These are phyloP conservation scores for Metschnikowia rubicola DNA, from an alignment of 805 yeast species.

Conservation along the genomic window DNA sequence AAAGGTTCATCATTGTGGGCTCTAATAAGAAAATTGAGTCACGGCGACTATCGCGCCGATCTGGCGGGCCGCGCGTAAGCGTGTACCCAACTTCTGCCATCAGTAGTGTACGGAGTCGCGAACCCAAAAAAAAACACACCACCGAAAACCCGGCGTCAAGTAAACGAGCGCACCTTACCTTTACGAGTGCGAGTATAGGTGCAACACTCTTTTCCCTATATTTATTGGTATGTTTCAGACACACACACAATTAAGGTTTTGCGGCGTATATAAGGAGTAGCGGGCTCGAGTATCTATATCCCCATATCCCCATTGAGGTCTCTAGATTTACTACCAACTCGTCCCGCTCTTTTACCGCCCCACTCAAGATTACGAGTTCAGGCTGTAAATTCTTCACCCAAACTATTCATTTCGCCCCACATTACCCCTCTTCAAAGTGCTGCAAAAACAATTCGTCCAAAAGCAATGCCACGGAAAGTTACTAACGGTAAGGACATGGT, in stretches of 20 bases:
- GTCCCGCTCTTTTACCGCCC: too few species aligned
- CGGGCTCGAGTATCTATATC: background rate
- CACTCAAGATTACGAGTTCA: too few species aligned
- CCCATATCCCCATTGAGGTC: too few species aligned
- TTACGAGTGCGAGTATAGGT: slow-evolving; percentile 9
- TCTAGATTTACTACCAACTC: too few species aligned
- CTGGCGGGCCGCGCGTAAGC: background rate
- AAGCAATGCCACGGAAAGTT: background rate
- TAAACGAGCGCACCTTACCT: slow-evolving; percentile 4
- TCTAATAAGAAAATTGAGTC: background rate
- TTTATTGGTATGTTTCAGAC: slow-evolving; percentile 6
- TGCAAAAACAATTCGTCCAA: too few species aligned
- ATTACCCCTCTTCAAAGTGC: background rate
- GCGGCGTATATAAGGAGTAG: background rate
- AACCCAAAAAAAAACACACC: slow-evolving; percentile 12
- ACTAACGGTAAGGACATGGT: slow-evolving; percentile 20
- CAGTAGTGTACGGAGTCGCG: slow-evolving; percentile 12
- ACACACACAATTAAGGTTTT: background rate
- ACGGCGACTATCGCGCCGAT: background rate
- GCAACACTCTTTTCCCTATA: slow-evolving; percentile 7
- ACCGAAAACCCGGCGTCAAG: background rate
- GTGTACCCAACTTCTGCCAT: slow-evolving; percentile 9
- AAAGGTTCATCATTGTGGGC: too few species aligned
- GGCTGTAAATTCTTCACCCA: too few species aligned
- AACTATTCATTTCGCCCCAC: background rate